These are phyloP conservation scores for Aureobasidium vineae DNA, from an alignment of 2,329 filamentous ascomycete species.

Conservation along the genomic window DNA sequence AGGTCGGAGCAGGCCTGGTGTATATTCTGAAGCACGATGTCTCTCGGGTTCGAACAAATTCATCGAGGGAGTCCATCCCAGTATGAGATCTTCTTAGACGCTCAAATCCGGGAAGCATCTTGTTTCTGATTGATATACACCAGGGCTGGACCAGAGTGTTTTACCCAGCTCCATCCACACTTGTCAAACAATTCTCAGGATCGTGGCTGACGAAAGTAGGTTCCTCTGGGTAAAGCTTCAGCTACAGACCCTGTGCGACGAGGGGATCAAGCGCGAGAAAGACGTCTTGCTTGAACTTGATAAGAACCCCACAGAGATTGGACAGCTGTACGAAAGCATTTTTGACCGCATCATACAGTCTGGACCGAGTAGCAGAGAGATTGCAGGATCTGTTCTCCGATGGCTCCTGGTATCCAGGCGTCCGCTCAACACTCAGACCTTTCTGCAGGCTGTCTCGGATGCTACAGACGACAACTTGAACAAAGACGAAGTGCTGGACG, in stretches of 20 bases:
- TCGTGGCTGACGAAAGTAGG: neutral
- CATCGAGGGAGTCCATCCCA: no score
- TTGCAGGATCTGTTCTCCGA: neutral
- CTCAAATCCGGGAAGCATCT: no score
- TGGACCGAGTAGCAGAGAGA: neutral
- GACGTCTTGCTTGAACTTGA: neutral
- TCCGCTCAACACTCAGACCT: neutral
- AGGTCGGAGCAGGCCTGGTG: no score
- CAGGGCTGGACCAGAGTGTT: neutral
- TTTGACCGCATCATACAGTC: neutral
- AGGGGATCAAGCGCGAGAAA: neutral
- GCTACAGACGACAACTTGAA: neutral
- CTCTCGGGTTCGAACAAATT: neutral
- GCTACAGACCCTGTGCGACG: neutral
- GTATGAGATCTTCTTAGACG: no score
- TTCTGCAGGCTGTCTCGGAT: neutral
- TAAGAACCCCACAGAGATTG: neutral
- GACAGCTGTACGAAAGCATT: neutral
- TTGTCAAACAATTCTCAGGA: neutral
- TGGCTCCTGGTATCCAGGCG: neutral
- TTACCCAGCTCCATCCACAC: neutral
- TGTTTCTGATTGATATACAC: neutral
- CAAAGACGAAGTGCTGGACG: neutral
- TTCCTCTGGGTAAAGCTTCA: conserved; percentile 5
- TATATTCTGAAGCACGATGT: no score